Evolutionary conservation across 805 yeast species (phyloP), one percentile per base, ranked within the genome.

Genomic region (Candida cerambycidarum): DNA sequence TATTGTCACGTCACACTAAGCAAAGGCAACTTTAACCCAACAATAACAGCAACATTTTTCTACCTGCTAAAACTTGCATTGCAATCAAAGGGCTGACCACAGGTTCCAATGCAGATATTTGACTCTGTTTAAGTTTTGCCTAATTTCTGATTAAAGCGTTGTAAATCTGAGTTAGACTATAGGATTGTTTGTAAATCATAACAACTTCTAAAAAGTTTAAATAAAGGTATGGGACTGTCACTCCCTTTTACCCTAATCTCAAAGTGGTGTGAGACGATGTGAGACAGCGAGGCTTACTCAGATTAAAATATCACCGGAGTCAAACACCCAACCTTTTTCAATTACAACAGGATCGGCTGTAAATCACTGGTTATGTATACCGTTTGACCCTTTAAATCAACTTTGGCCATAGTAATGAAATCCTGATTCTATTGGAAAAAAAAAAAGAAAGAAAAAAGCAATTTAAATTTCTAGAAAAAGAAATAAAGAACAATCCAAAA

Each of bases 401-500:
- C n/a, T n/a, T n/a, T n/a, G n/a, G n/a, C n/a, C n/a, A 21, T 8
- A 5, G 5, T 25, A 25, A 25, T 25, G 29, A 25, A 25, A 25
- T 25, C 29, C 29, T 12, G 29, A 5, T 25, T 12, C 21, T 4
- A 30, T 16, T 15, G n/a, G 15, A 19, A 12, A 30, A 7, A 7
- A 30, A 28, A 28, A 12, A 8, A 12, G 10, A 33, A 12, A 11
- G n/a, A n/a, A 33, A 33, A 33, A 33, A 33, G 37, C 7, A 33
- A 33, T 33, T 24, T 28, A 13, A 21, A 6, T 21, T 34, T 21
- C 38, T 23, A 13, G 7, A 34, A 34, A 34, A 34, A 34, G 38
- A 34, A 34, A 34, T 34, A 34, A 23, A 24, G 29, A 7, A 34
- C 38, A 34, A 34, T 24, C 30, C 38, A 34, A 34, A 34, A 34